A percentile compares a stretch with the other conserved stretches of the same genome.
phyloP scores from a whole-genome alignment of 2,329 filamentous ascomycete species.

The Simplicillium sp. region DNA sequence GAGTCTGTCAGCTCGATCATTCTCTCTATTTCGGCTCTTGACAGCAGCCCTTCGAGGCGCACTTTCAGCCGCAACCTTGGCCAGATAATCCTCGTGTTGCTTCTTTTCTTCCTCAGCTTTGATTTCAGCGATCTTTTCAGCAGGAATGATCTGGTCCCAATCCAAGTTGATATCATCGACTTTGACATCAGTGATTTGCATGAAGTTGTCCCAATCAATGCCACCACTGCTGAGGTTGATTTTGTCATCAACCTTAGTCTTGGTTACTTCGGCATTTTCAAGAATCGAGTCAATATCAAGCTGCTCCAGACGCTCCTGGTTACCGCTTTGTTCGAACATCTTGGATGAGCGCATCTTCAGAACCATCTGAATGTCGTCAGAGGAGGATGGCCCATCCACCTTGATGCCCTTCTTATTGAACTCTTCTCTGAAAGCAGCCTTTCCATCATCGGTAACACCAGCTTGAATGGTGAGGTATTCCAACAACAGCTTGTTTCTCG shows the following conservation, averaged over 20 bases:
- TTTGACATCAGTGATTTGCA: constrained; percentile 97
- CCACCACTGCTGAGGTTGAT: constrained; percentile 86
- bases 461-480: constrained; percentile 97
- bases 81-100: constrained; percentile 73
- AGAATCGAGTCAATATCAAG: constrained; percentile 96
- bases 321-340: constrained; percentile 96
- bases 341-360: constrained; percentile 97
- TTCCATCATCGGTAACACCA: constrained; percentile 91
- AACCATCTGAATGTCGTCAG: constrained; percentile 91
- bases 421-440: constrained; percentile 65
- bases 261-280: constrained; percentile 93
- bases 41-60: constrained; percentile 67
- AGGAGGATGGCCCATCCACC: constrained; percentile 75
- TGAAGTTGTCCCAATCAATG: constrained; percentile 80
- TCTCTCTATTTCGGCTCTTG: constrained; percentile 46
- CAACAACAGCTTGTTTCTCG: constrained; percentile 92
- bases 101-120: constrained; percentile 83
- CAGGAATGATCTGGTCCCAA: constrained; percentile 98
- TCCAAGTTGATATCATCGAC: constrained; percentile 71
- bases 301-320: constrained; percentile 93
- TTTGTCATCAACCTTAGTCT: constrained; percentile 89
- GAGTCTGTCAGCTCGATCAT: constrained; percentile 55
- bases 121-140: constrained; percentile 80
- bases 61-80: constrained; percentile 73
- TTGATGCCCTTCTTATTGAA: constrained; percentile 67